Conservation (phyloP, 768 basidiomycete species). For the Crepidotus variabilis region DNA sequence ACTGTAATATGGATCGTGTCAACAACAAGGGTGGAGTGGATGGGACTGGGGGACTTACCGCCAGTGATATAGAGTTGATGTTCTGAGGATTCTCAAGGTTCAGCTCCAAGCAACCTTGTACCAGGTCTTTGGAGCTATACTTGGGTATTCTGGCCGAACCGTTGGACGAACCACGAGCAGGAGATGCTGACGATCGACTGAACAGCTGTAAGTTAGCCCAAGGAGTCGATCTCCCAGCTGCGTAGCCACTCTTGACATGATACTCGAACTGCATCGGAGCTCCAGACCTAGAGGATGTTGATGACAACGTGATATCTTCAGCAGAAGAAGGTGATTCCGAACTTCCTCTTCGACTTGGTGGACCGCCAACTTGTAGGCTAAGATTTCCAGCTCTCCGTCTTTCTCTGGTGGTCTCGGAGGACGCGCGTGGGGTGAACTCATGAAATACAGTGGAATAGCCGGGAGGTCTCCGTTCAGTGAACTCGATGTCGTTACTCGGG, state of each 20-base stretch:
- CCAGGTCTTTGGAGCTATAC: slow-evolving; percentile 19
- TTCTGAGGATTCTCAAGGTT: slow-evolving; percentile 23
- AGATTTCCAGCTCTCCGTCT: neutral
- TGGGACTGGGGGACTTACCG: slow-evolving; percentile 16
- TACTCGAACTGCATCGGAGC: slow-evolving; percentile 14
- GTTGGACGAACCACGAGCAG: neutral
- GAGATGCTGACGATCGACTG: slow-evolving; percentile 15
- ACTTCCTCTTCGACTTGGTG: neutral
- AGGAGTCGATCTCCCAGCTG: slow-evolving; percentile 5
- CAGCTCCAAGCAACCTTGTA: slow-evolving; percentile 25
- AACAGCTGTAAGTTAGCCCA: slow-evolving; percentile 24
- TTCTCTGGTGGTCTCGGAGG: neutral
- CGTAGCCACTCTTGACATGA: slow-evolving; percentile 11
- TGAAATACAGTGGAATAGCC: slow-evolving; percentile 13
- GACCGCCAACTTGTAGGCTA: neutral
- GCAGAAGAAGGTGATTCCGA: neutral
- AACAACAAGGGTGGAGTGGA: neutral
- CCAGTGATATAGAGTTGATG: slow-evolving; percentile 24
- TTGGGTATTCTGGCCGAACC: slow-evolving; percentile 13
- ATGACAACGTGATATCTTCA: neutral
- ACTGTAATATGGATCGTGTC: slow-evolving; percentile 11
- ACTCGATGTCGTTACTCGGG: neutral
- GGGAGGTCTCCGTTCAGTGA: slow-evolving; percentile 4
- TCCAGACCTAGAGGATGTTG: neutral
- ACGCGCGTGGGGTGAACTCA: neutral